Evolutionary conservation across 2,329 filamentous ascomycete genomes (phyloP), one percentile per base, ranked within the genome.

Genomic region (Aotearoamyces nothofagi): DNA sequence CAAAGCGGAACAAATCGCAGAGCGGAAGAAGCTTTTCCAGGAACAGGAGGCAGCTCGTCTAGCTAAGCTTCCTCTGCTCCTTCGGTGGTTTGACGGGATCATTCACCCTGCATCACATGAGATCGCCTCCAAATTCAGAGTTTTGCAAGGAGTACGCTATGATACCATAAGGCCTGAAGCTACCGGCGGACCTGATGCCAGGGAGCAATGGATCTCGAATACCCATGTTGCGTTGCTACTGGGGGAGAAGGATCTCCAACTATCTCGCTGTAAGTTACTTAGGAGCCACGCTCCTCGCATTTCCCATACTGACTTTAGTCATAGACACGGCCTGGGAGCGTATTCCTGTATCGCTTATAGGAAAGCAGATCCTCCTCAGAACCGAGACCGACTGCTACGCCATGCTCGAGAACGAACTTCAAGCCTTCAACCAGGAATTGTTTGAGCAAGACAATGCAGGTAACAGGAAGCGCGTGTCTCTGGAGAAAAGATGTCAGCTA

Each of bases 161-260:
- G 71, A 77, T 46, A 75, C 69, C 4, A 71, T 77, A 32, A 58
- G 59, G 9, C 58, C 61, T 3, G 57, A 59, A 16, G 54, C 61
- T 9, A 66, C 61, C 5, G 62, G 63, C 5, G 65, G 61, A 8
- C 40, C 59, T 2, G 62, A 61, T 26, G 70, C 69, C n/a, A 61
- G 69, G 27, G 71, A 76, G 39, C 69, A 71, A 39, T 78, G 72
- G 71, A 50, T 77, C 31, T 58, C 77, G 27, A 78, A 76, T 41
- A 69, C 65, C 3, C 66, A 76, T 32, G 69, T 66, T 27, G 71
- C 72, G 6, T 52, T 77, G 9, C 58, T 78, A 6, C 54, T 78
- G 2, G 72, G 72, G 9, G 69, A 76, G 42, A 75, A 73, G 42
- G 72, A 78, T 39, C 51, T 74, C 12, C 53, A 57, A 9, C 56